A percentile compares a stretch with the other conserved stretches of the same genome.
These are phyloP conservation scores for Tolypocladium capitatum DNA, from an alignment of 2,329 filamentous ascomycete genomes.

Conservation along the genomic window DNA sequence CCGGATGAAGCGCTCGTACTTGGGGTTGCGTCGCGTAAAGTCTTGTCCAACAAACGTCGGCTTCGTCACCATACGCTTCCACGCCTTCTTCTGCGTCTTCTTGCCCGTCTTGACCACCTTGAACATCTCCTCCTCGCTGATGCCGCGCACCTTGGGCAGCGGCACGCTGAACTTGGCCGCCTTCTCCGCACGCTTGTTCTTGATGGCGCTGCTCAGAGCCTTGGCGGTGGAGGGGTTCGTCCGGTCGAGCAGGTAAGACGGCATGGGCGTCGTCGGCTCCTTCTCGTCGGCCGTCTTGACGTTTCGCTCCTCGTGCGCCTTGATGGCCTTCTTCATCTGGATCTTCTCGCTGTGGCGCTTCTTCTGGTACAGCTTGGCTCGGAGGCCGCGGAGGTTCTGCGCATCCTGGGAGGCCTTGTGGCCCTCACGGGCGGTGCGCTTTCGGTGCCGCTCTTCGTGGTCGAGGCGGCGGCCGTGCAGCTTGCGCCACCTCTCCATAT, in stretches of 20 bases:
- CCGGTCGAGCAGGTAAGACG: slow-evolving; percentile 90
- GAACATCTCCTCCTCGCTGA: slow-evolving; percentile 95
- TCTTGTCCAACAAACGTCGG: slow-evolving; percentile 70
- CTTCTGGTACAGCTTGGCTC: slow-evolving; percentile 88
- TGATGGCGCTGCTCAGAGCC: slow-evolving; percentile 72
- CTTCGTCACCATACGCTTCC: slow-evolving; percentile 57
- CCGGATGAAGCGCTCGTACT: slow-evolving; percentile 47
- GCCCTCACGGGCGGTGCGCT: slow-evolving; percentile 74
- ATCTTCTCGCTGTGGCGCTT: slow-evolving; percentile 96
- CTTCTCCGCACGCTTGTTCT: slow-evolving; percentile 90
- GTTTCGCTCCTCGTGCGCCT: slow-evolving; percentile 89
- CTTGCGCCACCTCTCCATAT: slow-evolving; percentile 62
- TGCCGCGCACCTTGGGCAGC: slow-evolving; percentile 80
- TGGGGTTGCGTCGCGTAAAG: slow-evolving; percentile 80
- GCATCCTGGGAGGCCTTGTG: slow-evolving; percentile 83
- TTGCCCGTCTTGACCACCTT: slow-evolving; percentile 92
- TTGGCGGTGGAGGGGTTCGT: slow-evolving; percentile 45
- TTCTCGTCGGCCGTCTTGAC: slow-evolving; percentile 78
- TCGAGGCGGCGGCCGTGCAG: slow-evolving; percentile 46
- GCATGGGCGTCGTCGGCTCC: slow-evolving; percentile 68
- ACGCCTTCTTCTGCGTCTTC: slow-evolving; percentile 77
- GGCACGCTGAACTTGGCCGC: slow-evolving; percentile 87
- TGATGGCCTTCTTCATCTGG: slow-evolving; percentile 91
- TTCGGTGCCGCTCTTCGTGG: slow-evolving; percentile 79
- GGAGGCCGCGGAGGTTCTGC: slow-evolving; percentile 81